Evolutionary conservation across 306 rosid genomes (phyloP).

Genomic region (Vigna angularis): DNA sequence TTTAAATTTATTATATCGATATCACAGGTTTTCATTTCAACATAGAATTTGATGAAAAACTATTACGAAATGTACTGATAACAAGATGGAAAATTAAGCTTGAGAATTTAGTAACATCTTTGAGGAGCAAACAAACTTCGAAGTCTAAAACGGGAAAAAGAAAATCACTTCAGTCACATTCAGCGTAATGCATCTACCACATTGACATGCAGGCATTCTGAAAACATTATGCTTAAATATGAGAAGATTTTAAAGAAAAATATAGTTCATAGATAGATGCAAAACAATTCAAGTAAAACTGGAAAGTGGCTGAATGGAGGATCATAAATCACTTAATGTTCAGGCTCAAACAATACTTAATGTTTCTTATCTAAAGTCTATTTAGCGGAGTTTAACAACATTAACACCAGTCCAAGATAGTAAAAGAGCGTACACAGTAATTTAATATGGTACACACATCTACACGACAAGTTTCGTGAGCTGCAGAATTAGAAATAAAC

Average conservation of each 20-base stretch:
- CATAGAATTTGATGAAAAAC: background rate
- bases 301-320: slow-evolving; percentile 47
- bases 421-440: slow-evolving; percentile 50
- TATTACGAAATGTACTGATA: background rate
- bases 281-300: slow-evolving; percentile 7
- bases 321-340: slow-evolving; percentile 45
- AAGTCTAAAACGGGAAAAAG: background rate
- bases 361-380: slow-evolving; percentile 49
- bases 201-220: background rate
- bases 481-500: slow-evolving; percentile 50
- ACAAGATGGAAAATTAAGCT: background rate
- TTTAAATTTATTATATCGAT: background rate
- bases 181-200: background rate
- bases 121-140: background rate
- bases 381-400: slow-evolving; percentile 46
- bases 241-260: background rate
- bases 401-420: slow-evolving; percentile 53
- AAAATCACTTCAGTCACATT: background rate
- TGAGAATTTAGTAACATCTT: background rate
- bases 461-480: slow-evolving; percentile 70
- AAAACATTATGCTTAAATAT: background rate
- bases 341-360: slow-evolving; percentile 48
- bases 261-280: background rate
- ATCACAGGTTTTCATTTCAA: background rate
- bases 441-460: slow-evolving; percentile 69